phyloP scores from a whole-genome alignment of 208 protist genomes.

The Leishmania braziliensis region DNA sequence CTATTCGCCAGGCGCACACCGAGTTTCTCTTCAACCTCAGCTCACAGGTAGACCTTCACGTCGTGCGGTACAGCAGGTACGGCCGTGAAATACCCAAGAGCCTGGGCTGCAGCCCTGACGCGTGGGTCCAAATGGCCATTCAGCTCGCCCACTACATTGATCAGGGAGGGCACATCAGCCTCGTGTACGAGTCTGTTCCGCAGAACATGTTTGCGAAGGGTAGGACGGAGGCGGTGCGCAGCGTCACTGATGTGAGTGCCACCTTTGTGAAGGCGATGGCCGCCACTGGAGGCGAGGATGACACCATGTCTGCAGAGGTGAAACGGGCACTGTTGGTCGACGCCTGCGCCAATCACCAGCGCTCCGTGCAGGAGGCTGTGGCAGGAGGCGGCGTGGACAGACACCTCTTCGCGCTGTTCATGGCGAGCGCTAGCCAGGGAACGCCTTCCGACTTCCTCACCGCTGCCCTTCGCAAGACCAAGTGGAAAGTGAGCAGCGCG shows the following conservation, averaged over 20 bases:
- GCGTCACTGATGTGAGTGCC: constrained; percentile 46
- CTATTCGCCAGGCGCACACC: constrained; percentile 48
- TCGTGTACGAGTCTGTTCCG: constrained; percentile 75
- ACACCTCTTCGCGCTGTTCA: constrained; percentile 89
- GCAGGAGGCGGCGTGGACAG: constrained; percentile 81
- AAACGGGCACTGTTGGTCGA: constrained; percentile 42
- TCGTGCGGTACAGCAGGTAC: constrained; percentile 56
- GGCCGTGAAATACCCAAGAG: constrained; percentile 46
- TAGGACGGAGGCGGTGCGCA: constrained; percentile 83
- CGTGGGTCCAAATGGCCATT: constrained; percentile 86
- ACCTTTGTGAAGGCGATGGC: constrained; percentile 63
- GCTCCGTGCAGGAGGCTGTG: constrained; percentile 59
- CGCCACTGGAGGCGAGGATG: constrained; percentile 17
- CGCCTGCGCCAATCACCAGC: constrained; percentile 65
- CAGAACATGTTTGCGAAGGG: constrained; percentile 68
- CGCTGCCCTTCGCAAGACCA: constrained; percentile 47
- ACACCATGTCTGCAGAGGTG: constrained; percentile 23
- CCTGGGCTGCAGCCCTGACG: constrained; percentile 55
- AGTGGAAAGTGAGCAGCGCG: constrained; percentile 85
- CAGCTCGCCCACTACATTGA: constrained; percentile 83
- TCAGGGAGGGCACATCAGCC: constrained; percentile 53
- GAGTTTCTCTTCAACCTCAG: constrained; percentile 38
- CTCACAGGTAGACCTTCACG: constrained; percentile 62
- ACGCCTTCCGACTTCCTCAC: constrained; percentile 73
- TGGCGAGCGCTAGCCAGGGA: constrained; percentile 54